phyloP scores from a whole-genome alignment of 2,329 filamentous ascomycete genomes.

The Coleophoma cylindrospora region DNA sequence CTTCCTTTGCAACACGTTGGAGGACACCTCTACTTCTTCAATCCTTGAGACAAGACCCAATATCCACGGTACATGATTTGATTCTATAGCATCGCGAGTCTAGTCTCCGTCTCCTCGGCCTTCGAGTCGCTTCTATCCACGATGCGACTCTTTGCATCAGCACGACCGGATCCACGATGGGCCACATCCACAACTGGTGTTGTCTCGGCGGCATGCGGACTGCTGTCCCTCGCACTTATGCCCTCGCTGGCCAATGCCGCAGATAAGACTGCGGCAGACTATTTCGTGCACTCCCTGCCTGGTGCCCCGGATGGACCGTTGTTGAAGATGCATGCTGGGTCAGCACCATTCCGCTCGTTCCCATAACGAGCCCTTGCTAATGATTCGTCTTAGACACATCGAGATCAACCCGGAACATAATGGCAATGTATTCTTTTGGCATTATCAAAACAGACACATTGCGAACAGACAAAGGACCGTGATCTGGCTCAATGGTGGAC shows the following conservation, averaged over 20 bases:
- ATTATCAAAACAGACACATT: constrained; percentile 93
- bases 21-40: no score
- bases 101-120: constrained; percentile 6
- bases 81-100: constrained; percentile 4
- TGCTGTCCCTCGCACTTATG: constrained; percentile 40
- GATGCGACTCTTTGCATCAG: constrained; percentile 21
- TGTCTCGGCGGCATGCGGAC: constrained; percentile 17
- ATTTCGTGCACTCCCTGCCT: constrained; percentile 81
- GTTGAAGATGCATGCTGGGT: constrained; percentile 98
- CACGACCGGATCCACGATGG: constrained; percentile 5
- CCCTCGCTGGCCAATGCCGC: constrained; percentile 31
- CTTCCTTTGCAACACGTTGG: no score
- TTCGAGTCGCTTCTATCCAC: constrained; percentile 11
- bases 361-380: constrained; percentile 5
- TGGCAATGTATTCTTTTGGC: constrained; percentile 98
- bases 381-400: constrained; percentile 63
- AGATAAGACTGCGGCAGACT: constrained; percentile 70
- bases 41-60: no score
- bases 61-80: no score
- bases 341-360: constrained; percentile 31
- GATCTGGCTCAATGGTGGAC: constrained; percentile 95
- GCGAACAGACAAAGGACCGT: constrained; percentile 86
- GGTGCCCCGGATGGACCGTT: constrained; percentile 74
- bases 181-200: constrained; percentile 7
- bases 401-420: constrained; percentile 81